phyloP scores from a whole-genome alignment of 2,329 filamentous ascomycete species.

The Tolypocladium cylindrosporum region DNA sequence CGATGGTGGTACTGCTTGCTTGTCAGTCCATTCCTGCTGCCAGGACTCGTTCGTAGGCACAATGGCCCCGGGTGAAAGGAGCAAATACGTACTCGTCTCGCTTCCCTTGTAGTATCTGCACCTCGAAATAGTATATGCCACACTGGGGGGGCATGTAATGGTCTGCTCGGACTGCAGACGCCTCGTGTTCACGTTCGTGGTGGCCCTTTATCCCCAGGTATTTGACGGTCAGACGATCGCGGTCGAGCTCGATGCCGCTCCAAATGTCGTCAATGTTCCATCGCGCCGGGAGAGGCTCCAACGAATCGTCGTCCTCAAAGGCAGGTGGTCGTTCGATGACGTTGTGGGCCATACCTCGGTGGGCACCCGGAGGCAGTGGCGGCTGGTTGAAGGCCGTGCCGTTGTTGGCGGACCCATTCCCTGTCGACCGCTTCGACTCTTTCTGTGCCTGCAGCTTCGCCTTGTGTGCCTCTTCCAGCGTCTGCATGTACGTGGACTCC shows the following conservation, averaged over 20 bases:
- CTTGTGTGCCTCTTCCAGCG: constrained; percentile 60
- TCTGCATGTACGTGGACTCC: constrained; percentile 67
- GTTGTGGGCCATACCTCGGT: constrained; percentile 74
- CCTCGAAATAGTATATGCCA: constrained; percentile 91
- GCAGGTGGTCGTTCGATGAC: constrained; percentile 66
- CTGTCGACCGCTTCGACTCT: constrained; percentile 25
- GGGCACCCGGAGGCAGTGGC: constrained; percentile 34
- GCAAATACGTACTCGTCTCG: constrained; percentile 41
- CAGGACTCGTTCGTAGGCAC: background rate
- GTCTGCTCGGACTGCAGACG: constrained; percentile 73
- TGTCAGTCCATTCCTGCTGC: constrained; percentile 2
- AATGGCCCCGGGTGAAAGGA: background rate
- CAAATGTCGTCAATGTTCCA: constrained; percentile 79
- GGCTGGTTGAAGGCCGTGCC: constrained; percentile 36
- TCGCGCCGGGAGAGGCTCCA: constrained; percentile 64
- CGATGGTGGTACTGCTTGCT: constrained; percentile 43
- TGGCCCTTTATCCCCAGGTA: constrained; percentile 37
- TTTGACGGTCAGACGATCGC: constrained; percentile 64
- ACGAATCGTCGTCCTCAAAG: constrained; percentile 44
- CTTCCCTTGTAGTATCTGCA: constrained; percentile 40
- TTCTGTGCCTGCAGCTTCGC: constrained; percentile 43
- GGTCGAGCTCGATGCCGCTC: constrained; percentile 60
- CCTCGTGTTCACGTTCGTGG: constrained; percentile 57
- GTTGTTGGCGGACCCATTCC: constrained; percentile 38
- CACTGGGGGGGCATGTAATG: constrained; percentile 80